Base-by-base conservation (phyloP, 163 green algal genomes). In the Coccomyxa subellipsoidea region DNA sequence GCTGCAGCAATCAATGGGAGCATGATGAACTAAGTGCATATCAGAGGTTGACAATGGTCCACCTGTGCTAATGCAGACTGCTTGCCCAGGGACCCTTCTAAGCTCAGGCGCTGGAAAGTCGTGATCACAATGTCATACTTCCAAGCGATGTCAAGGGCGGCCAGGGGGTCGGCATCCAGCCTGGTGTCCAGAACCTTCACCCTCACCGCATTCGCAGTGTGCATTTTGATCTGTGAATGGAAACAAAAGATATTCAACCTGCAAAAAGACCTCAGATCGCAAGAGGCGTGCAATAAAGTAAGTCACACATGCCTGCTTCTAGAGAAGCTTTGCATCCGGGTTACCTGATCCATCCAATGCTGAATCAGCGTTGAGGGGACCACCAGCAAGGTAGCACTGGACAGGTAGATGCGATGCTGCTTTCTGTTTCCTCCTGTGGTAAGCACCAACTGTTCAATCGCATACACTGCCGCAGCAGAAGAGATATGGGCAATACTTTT, bases 331-430 rank as follows among this genome's bases (percentile, higher is more conserved):
- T 7, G 4, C 47, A 8, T 7, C 23, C 1, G 21, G 47, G 4
- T 40, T 40, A 27, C 37, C 36, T 78, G 72, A 8, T 82, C n/a
- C 34, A 53, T 40, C 87, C 87, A 90, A 80, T 90, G 87, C 34
- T 77, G 37, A 40, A 81, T 39, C 75, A 85, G 54, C 0, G 88
- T 92, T 0, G 82, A 27, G 4, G 96, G 96, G 29, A 99, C 91
- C 40, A 99, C 91, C 32, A 99, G 86, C 78, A 99, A 87, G 6
- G 96, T 99, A 69, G 96, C 94, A 1, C 80, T 54, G 0, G 95
- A 98, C 75, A 99, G 78, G 77, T 90, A 97, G 72, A 98, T 80
- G 18, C 66, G 73, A 73, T 80, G 59, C 23, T 75, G 12, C 76
- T 84, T n/a, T n/a, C n/a, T n/a, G n/a, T n/a, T n/a, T n/a, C n/a